A percentile compares a stretch with the other conserved stretches of the same genome.
Evolutionary conservation across 768 basidiomycete species (phyloP).

Genomic region (Epithele typhae): DNA sequence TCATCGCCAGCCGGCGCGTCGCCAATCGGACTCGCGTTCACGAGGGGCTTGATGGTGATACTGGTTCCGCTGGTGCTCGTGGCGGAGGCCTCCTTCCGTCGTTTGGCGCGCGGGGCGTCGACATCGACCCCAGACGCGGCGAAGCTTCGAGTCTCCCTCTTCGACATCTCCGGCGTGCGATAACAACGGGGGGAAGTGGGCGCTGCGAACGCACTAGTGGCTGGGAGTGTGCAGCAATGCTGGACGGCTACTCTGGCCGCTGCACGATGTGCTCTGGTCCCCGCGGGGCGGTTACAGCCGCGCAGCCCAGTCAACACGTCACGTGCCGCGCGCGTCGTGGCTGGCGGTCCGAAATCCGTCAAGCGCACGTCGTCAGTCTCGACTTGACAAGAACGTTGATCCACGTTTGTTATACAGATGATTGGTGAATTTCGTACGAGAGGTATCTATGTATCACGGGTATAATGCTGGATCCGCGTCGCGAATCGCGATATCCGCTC

Average conservation of each 20-base stretch:
- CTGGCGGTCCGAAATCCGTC: no score
- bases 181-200: neutral
- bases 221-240: conserved; percentile 5
- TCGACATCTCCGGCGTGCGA: conserved; percentile 33
- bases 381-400: no score
- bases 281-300: conserved; percentile 7
- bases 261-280: neutral
- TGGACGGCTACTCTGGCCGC: conserved; percentile 7
- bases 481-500: no score
- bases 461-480: no score
- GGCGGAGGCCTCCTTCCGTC: conserved; percentile 40
- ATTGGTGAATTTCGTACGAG: no score
- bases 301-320: conserved; percentile 10
- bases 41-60: conserved; percentile 18
- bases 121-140: conserved; percentile 34
- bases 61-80: conserved; percentile 8
- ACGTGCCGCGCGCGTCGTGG: conserved; percentile 14
- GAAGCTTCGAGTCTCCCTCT: conserved; percentile 44
- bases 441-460: no score
- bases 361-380: no score
- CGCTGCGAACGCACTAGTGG: conserved; percentile 6
- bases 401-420: no score
- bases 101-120: conserved; percentile 47
- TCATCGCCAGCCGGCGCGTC: conserved; percentile 29
- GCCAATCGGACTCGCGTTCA: conserved; percentile 7